Evolutionary conservation across 192 early-diverging fungal genomes (phyloP), one percentile per base, ranked within the genome.

Genomic region (Spinellus fusiger): DNA sequence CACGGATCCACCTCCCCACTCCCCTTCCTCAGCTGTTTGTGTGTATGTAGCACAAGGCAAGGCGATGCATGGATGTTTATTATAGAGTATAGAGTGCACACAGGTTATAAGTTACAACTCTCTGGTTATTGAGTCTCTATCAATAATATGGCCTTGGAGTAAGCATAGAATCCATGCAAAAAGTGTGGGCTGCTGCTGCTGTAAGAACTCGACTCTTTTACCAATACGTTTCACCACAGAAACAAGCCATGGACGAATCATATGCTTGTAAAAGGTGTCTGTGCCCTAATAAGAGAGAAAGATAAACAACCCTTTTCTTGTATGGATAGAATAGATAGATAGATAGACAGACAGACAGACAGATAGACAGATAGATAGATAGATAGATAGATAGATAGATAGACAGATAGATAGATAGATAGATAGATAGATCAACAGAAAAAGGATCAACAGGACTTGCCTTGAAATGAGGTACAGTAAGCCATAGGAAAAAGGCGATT

Each of bases 401-500:
- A 54, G 6, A 26, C 29, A 38, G 55, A 37, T 20, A 49, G 47
- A 51, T 22, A n/a, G n/a, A n/a, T n/a, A n/a, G n/a, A 26, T 12
- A 69, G 29, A 29, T 7, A 55, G 3, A 29, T 10, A 54, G 10
- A 25, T 29, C 34, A 58, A 47, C 20, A 57, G 54, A 13, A 49
- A 31, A 22, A 55, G 29, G 23, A 34, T 7, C 28, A 28, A 44
- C 26, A 49, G 44, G 6, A 75, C 73, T 61, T 74, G 84, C 78
- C 49, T 73, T 68, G 69, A 85, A 86, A 56, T 78, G 75, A 57
- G 90, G 92, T 51, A 89, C 61, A 72, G 88, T 76, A 37, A 96
- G 80, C 87, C 90, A 98, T 52, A 95, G 68, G 62, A 96, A 76
- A 59, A 97, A 80, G 10, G 84, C 68, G n/a, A 92, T 86, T 81